Conservation (phyloP, 1,139 yeast genomes). For the Hyphopichia buzzinii region DNA sequence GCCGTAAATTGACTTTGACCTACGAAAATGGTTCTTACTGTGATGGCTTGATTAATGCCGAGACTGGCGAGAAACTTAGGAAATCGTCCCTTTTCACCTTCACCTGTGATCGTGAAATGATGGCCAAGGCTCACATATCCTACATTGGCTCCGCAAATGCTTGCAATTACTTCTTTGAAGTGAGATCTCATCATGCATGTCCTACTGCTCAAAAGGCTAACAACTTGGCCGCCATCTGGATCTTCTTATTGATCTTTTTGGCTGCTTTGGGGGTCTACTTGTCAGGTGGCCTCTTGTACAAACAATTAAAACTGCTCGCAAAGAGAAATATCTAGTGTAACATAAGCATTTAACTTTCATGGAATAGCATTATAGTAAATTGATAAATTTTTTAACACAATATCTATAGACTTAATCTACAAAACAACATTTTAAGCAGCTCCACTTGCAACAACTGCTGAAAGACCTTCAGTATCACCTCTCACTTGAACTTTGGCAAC, state of each 20-base stretch:
- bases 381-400: neutral
- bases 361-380: neutral
- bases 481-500: slow-evolving; percentile 77
- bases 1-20: slow-evolving; percentile 66
- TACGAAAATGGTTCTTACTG: slow-evolving; percentile 76
- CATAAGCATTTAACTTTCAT: neutral
- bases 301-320: slow-evolving; percentile 13
- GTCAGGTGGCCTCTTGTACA: slow-evolving; percentile 54
- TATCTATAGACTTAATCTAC: neutral
- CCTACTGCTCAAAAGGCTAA: slow-evolving; percentile 68
- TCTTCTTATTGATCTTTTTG: slow-evolving; percentile 50
- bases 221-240: slow-evolving; percentile 59
- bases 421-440: slow-evolving; percentile 10
- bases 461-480: slow-evolving; percentile 54
- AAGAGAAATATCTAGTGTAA: neutral
- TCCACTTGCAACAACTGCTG: slow-evolving; percentile 48
- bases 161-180: slow-evolving; percentile 83
- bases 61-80: slow-evolving; percentile 42
- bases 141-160: slow-evolving; percentile 72
- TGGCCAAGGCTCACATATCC: slow-evolving; percentile 63
- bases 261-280: slow-evolving; percentile 56
- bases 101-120: slow-evolving; percentile 75
- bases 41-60: slow-evolving; percentile 27
- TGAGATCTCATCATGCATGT: slow-evolving; percentile 83
- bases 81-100: slow-evolving; percentile 71